Evolutionary conservation across 169 alveolate species (phyloP), one percentile per base, ranked within the genome.

Genomic region (Cryptosporidium tyzzeri): DNA sequence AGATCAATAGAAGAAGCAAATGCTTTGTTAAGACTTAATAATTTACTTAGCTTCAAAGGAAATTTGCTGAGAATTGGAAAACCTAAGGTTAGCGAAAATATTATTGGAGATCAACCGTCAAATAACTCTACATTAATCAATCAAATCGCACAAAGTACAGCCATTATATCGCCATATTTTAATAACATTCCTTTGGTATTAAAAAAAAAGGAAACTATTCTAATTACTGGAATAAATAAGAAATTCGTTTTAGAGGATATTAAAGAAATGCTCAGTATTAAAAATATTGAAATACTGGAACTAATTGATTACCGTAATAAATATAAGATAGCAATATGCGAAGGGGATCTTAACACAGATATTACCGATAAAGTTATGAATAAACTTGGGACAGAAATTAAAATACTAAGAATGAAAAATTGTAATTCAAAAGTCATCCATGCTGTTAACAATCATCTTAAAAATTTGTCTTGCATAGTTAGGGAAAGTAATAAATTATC

Each of bases 1-100:
- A 86, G 99, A 45, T 94, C 99, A 31, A 94, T 97, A 75, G 99
- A 97, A 92, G 99, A 97, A 84, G 99, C 99, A 8, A 93, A 91
- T 62, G 37, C 44, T 31, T 93, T 93, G 33, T 80, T 93, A 59
- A 71, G 85, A 69, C 91, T 93, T 37, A 93, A 93, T 71, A 93
- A 93, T 37, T 73, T 53, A 41, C 45, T 80, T 45, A 80, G 62
- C 45, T 29, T 80, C 8, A 80, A 80, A 31, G 89, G 89, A 9
- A 37, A 80, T 80, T 12, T 80, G 14, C 68, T 80, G 1, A 35
- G 74, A 41, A 80, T 80, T n/a, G 89, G 89, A n/a, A 80, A 44
- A 39, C 89, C 89, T 18, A 80, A 65, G 39, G 70, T 65, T 21
- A 80, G 39, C 44, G 89, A 67, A 21, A 53, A 53, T 55, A 18